Conservation (phyloP, 2,329 filamentous ascomycete genomes). For the Chaetomium strumarium region DNA sequence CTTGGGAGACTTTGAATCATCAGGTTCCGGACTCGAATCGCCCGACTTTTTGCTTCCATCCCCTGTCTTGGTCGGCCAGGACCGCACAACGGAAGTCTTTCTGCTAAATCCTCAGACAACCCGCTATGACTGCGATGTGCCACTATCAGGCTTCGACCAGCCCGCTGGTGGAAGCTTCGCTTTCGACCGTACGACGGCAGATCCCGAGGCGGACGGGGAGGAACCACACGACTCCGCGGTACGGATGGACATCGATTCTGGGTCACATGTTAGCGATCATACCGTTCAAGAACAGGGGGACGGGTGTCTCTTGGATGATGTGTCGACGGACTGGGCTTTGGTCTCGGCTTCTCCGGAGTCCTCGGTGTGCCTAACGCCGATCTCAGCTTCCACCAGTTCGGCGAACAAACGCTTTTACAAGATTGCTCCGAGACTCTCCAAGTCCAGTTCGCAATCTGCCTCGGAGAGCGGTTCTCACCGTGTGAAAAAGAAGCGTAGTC, state of each 20-base stretch:
- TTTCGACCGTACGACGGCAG: slow-evolving; percentile 2
- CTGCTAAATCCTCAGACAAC: slow-evolving; percentile 21
- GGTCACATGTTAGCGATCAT: no score
- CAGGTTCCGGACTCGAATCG: background rate
- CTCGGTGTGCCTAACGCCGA: slow-evolving; percentile 1
- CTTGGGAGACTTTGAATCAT: background rate
- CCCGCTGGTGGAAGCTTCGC: slow-evolving; percentile 2
- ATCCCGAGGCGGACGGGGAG: slow-evolving; percentile 3
- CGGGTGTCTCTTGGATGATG: slow-evolving; percentile 5
- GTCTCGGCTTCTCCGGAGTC: slow-evolving; percentile 16
- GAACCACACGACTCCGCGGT: slow-evolving; percentile 10
- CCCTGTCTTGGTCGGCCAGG: background rate
- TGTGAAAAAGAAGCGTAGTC: slow-evolving; percentile 22
- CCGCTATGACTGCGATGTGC: slow-evolving; percentile 22
- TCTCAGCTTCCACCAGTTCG: slow-evolving; percentile 13
- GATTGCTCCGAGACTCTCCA: slow-evolving; percentile 19
- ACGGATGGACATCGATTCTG: slow-evolving; percentile 13
- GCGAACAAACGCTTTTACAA: slow-evolving; percentile 17
- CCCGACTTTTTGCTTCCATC: background rate
- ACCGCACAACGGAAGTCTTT: slow-evolving; percentile 9
- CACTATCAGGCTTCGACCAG: slow-evolving; percentile 8
- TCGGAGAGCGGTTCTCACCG: slow-evolving; percentile 12
- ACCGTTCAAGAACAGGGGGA: slow-evolving; percentile 2
- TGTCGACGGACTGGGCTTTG: slow-evolving; percentile 19
- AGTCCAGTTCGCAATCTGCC: slow-evolving; percentile 5